Conservation (phyloP, 2,329 filamentous ascomycete species). For the Lecanoromycetidae sp. region DNA sequence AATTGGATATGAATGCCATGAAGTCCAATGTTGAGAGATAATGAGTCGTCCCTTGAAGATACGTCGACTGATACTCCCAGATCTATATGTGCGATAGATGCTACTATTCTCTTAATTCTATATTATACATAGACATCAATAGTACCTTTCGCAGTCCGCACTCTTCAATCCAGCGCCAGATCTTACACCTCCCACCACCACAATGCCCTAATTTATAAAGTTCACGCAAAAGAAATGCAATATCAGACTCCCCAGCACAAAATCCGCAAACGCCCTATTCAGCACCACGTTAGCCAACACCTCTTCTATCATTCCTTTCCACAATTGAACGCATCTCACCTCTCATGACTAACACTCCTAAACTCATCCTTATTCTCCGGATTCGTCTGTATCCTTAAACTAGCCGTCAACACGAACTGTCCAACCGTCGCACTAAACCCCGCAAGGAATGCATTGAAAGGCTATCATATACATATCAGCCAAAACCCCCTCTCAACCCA, state of each 20-base stretch:
- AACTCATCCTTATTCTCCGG: conserved; percentile 69
- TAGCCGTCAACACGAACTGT: conserved; percentile 91
- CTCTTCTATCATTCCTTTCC: neutral
- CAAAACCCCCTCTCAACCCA: neutral
- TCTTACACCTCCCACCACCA: neutral
- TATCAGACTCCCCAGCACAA: conserved; percentile 84
- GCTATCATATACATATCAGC: conserved; percentile 42
- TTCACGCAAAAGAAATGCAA: conserved; percentile 99
- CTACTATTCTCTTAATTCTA: neutral
- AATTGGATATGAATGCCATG: neutral
- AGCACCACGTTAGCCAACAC: neutral
- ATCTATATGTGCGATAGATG: neutral
- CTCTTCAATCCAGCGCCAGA: neutral
- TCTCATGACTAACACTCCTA: conserved; percentile 63
- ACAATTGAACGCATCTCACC: conserved; percentile 37
- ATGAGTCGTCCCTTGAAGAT: neutral
- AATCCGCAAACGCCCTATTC: conserved; percentile 84
- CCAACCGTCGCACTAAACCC: conserved; percentile 91
- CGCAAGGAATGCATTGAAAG: conserved; percentile 96
- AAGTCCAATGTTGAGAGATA: neutral
- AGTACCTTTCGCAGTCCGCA: neutral
- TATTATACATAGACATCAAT: neutral
- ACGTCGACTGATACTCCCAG: no score
- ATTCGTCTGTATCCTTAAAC: conserved; percentile 83
- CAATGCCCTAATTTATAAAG: conserved; percentile 73